phyloP scores from a whole-genome alignment of 768 basidiomycete species.

The Symmetrospora coprosmae region DNA sequence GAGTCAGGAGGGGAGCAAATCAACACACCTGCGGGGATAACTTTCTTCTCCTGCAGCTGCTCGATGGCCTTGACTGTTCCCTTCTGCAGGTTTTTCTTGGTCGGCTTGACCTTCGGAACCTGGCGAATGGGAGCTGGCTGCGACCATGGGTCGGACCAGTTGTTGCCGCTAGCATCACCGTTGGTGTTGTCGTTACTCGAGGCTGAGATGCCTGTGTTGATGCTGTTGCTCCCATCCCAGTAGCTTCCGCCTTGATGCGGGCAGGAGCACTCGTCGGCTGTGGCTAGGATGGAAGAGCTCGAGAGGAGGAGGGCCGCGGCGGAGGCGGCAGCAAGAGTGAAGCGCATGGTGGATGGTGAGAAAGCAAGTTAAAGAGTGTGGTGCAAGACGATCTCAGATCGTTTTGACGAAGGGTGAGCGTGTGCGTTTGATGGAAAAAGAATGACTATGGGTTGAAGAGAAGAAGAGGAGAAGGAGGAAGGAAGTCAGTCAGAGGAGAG shows the following conservation, averaged over 20 bases:
- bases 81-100: slow-evolving; percentile 13
- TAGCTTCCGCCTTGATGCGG: not conserved
- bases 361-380: too few relatives aligned
- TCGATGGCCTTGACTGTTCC: slow-evolving; percentile 3
- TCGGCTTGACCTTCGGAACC: slow-evolving; percentile 8
- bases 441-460: slow-evolving; percentile 21
- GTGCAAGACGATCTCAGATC: too few relatives aligned
- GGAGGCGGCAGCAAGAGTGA: not conserved
- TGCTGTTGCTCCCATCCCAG: not conserved
- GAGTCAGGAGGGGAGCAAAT: not conserved
- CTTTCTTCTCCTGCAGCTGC: not conserved
- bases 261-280: slow-evolving; percentile 4
- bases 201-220: not conserved
- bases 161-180: not conserved
- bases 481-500: too few relatives aligned
- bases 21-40: slow-evolving; percentile 1
- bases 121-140: not conserved
- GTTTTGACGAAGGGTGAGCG: too few relatives aligned
- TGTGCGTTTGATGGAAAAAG: too few relatives aligned
- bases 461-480: slow-evolving; percentile 8
- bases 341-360: slow-evolving; percentile 3
- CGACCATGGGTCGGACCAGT: not conserved
- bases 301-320: not conserved
- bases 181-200: not conserved
- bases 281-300: not conserved